A percentile compares a stretch with the other conserved stretches of the same genome.
These are phyloP conservation scores for Huntiella moniliformis DNA, from an alignment of 2,329 filamentous ascomycete genomes.

Conservation along the genomic window DNA sequence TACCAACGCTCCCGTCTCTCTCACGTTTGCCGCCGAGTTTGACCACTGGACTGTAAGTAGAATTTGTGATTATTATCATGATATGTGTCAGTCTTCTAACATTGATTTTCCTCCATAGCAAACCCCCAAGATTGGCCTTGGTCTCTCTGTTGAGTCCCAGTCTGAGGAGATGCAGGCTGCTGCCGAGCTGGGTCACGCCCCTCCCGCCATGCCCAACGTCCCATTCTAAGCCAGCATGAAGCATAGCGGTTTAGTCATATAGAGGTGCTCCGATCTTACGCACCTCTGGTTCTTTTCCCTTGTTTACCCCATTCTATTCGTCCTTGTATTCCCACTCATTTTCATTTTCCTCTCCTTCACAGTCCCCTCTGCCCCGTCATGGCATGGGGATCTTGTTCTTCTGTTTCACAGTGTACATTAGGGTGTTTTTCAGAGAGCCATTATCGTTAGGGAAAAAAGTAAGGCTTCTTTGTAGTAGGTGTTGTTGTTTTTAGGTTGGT, in stretches of 20 bases:
- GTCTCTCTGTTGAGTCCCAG: constrained; percentile 75
- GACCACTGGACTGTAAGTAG: constrained; percentile 78
- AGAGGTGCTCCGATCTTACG: background rate
- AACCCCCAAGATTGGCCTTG: constrained; percentile 84
- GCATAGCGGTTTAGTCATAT: background rate
- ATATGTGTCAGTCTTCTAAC: background rate
- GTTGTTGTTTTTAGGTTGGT: constrained; percentile 7
- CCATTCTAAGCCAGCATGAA: constrained; percentile 35
- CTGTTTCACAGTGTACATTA: constrained; percentile 12
- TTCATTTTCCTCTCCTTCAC: background rate
- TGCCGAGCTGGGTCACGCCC: constrained; percentile 43
- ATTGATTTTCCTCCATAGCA: constrained; percentile 37
- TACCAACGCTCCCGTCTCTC: constrained; percentile 74
- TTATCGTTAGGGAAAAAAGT: no score
- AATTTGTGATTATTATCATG: background rate
- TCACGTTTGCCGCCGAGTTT: constrained; percentile 92
- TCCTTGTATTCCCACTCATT: background rate
- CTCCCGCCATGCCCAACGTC: constrained; percentile 34
- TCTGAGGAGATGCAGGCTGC: constrained; percentile 76
- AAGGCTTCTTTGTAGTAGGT: no score
- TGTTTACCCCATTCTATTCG: background rate
- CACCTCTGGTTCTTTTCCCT: background rate
- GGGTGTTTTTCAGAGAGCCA: constrained; percentile 5
- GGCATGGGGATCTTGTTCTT: background rate
- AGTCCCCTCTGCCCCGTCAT: background rate